Base-by-base conservation (phyloP, 2,329 filamentous ascomycete species). In the Colletotrichum brevisporum region DNA sequence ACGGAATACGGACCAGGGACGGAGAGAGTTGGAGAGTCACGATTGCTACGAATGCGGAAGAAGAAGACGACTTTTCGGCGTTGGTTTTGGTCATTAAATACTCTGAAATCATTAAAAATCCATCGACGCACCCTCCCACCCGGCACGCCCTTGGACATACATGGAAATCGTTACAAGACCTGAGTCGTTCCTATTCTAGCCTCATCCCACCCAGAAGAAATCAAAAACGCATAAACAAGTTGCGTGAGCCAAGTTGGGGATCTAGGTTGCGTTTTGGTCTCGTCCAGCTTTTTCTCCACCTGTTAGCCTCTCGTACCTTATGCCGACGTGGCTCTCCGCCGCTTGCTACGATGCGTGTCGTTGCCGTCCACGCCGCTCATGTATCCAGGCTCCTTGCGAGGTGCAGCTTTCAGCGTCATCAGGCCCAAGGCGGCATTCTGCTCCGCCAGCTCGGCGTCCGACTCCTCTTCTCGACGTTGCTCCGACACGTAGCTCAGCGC, bases 341-440 rank as follows among this genome's bases (percentile, higher is more conserved):
- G 78, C 75, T 84, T 85, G 64, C 78, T 78, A 69, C 80, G 75
- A 52, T 76, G 72, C 18, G 75, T 71, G 53, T 78, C 75, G 62
- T 61, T 27, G 31, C 61, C 71, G 54, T 77, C 71, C 41, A 74
- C 68, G 31, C 76, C 73, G 18, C 58, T 48, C 26, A 60, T 24
- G 26, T 41, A 48, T 15, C 54, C 62, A n/a, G 57, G 55, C 36
- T 59, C 71, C 61, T 70, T 67, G 53, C 51, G 45, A 18, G 66
- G 58, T 9, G 69, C 59, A n/a, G 52, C 70, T 56, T 83, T 83
- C 27, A 86, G 78, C 59, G 84, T 83, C 83, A 86, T 81, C 45
- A 86, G 74, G 6, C 85, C 74, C 67, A 83, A 76, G 18, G 85
- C 85, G 1, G 84, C 85, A 52, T 83, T 84, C 73, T 82, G 83